phyloP scores from a whole-genome alignment of 225 moss, liverwort and hornwort genomes.

The Neckera pumila region DNA sequence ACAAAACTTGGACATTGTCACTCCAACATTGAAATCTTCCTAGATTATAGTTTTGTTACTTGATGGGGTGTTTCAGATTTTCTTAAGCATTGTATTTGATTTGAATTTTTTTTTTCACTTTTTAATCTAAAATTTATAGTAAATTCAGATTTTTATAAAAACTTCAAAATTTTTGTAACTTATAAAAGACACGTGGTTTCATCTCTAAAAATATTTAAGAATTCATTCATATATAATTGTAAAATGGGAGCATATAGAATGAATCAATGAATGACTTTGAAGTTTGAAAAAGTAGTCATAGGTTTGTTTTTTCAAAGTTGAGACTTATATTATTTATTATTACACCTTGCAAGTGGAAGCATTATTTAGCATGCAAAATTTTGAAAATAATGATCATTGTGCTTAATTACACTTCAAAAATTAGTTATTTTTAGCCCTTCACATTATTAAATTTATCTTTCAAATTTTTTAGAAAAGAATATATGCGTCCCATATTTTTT shows the following conservation, averaged over 20 bases:
- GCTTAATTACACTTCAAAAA: neutral
- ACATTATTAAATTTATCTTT: no score
- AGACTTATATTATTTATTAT: neutral
- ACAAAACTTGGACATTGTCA: no score
- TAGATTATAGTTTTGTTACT: no score
- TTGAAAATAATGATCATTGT: neutral
- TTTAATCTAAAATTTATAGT: neutral
- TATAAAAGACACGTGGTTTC: no score
- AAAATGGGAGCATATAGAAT: neutral
- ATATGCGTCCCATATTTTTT: rapidly evolving
- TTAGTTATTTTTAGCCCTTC: neutral
- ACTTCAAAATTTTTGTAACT: neutral
- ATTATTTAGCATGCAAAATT: neutral
- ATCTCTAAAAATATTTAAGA: rapidly evolving
- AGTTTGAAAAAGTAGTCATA: neutral
- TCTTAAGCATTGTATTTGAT: neutral
- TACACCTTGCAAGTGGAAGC: rapidly evolving
- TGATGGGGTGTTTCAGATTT: no score
- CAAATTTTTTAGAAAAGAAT: neutral
- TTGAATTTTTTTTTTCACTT: neutral
- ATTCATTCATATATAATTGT: neutral
- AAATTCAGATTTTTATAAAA: neutral
- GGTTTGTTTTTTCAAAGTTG: neutral
- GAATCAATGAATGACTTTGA: neutral
- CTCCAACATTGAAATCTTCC: no score